These are phyloP conservation scores for Microthyrium microscopicum DNA, from an alignment of 2,329 filamentous ascomycete species.

Conservation along the genomic window DNA sequence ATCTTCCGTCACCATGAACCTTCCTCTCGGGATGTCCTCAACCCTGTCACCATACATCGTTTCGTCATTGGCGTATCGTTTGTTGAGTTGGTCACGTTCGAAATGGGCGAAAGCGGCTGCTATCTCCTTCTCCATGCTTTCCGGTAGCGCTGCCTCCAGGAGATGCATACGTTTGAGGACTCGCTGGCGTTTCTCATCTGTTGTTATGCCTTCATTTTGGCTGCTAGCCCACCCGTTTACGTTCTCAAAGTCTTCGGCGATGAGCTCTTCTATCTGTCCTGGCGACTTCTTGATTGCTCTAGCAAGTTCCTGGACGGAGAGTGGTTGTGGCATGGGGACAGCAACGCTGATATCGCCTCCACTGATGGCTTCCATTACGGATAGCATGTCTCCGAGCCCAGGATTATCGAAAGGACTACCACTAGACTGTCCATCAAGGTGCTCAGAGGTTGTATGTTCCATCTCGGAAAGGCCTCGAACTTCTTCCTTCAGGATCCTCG, in stretches of 20 bases:
- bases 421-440: too few species aligned
- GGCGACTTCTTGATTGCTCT: too few species aligned
- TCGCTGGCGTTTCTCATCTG: too few species aligned
- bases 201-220: too few species aligned
- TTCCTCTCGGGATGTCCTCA: constrained; percentile 6
- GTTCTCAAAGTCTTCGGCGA: too few species aligned
- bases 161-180: constrained; percentile 2
- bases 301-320: not conserved
- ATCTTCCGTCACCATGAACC: constrained; percentile 9
- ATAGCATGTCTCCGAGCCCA: not conserved
- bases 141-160: constrained; percentile 6
- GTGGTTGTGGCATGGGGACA: not conserved
- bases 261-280: too few species aligned
- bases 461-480: not conserved
- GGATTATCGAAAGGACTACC: too few species aligned
- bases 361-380: not conserved
- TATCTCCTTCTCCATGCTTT: not conserved
- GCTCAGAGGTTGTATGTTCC: not conserved
- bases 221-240: too few species aligned
- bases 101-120: constrained; percentile 2
- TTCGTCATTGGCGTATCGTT: constrained; percentile 7
- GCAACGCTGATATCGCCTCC: not conserved
- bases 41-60: constrained; percentile 9
- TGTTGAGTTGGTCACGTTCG: constrained; percentile 1
- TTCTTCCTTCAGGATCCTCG: not conserved